phyloP scores from a whole-genome alignment of 108 stramenopile species.

The Nitzschia inconspicua region DNA sequence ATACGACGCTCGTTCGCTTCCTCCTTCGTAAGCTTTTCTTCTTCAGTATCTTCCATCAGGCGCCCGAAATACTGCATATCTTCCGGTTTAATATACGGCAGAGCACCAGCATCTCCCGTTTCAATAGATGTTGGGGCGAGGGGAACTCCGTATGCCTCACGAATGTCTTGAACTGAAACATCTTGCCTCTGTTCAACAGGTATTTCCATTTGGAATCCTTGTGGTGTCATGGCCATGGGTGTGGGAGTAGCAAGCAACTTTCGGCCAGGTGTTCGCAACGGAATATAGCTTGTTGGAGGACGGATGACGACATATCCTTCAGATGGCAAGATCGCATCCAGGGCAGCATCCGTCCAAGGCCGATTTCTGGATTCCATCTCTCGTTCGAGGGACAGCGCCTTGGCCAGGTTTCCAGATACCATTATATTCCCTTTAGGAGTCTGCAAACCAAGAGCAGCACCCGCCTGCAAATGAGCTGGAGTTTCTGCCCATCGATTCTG shows the following conservation, averaged over 20 bases:
- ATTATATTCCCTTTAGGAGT: slow-evolving; percentile 35
- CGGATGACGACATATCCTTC: slow-evolving; percentile 87
- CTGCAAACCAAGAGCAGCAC: slow-evolving; percentile 24
- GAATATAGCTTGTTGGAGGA: slow-evolving; percentile 89
- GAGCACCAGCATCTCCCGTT: slow-evolving; percentile 46
- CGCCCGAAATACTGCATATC: slow-evolving; percentile 98
- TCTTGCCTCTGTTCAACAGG: slow-evolving; percentile 88
- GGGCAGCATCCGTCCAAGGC: slow-evolving; percentile 93
- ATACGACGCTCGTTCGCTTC: slow-evolving; percentile 86
- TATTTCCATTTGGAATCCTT: slow-evolving; percentile 91
- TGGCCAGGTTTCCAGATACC: slow-evolving; percentile 63
- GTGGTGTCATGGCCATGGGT: slow-evolving; percentile 69
- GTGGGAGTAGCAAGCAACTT: slow-evolving; percentile 92
- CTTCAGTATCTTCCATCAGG: slow-evolving; percentile 89
- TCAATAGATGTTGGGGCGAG: slow-evolving; percentile 62
- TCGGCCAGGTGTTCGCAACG: slow-evolving; percentile 90
- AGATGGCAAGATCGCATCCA: slow-evolving; percentile 92
- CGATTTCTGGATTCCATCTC: slow-evolving; percentile 97
- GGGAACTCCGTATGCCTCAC: slow-evolving; percentile 94
- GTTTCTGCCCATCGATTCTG: slow-evolving; percentile 82
- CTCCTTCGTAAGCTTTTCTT: slow-evolving; percentile 71
- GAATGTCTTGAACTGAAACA: slow-evolving; percentile 67
- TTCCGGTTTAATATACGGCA: slow-evolving; percentile 97
- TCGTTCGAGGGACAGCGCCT: slow-evolving; percentile 80
- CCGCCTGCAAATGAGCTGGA: slow-evolving; percentile 38